Base-by-base conservation (phyloP, 176 grass and related monocot species). In the Rhynchospora pubera region DNA sequence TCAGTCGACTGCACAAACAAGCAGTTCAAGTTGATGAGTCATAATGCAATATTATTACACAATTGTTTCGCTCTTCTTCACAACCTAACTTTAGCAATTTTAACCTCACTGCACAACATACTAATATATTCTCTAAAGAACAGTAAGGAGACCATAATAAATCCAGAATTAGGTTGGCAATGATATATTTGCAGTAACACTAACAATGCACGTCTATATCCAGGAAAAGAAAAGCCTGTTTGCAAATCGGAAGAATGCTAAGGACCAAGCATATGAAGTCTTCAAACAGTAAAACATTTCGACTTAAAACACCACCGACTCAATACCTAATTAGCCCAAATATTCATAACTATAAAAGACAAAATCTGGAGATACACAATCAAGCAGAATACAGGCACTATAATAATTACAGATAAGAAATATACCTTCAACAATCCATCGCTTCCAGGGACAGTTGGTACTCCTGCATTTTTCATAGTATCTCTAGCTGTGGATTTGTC, bases 401-500 rank as follows among this genome's bases (percentile, higher is more conserved):
- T 22, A 55, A 47, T 23, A 22, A 56, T 9, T 46, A 32, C 4
- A 23, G 18, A 53, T 12, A 76, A 82, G 50, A 42, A 52, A 9
- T 11, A 34, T 83, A 89, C 88, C 84, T 89, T 78, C 70, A 89
- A 79, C 9, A 89, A 52, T 73, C 88, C 88, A 52, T 89, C 84
- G 21, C 88, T 89, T 79, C 88, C 88, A 44, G 88, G 84, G 77
- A 86, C 84, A 74, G 88, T 89, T n/a, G 88, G 88, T 15, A 89
- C 88, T 16, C 88, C 88, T 52, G 88, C 88, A 53, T 86, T 89
- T 59, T 89, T 89, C 88, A 89, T 89, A 45, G 88, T 89, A 53
- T 89, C 88, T 58, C 88, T 89, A 16, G 88, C 88, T 62, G 88
- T 89, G 68, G 88, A 83, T 84, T 89, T 89, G 51, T 89, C 88